phyloP scores from a whole-genome alignment of 768 basidiomycete genomes.

The Mycena rosella region DNA sequence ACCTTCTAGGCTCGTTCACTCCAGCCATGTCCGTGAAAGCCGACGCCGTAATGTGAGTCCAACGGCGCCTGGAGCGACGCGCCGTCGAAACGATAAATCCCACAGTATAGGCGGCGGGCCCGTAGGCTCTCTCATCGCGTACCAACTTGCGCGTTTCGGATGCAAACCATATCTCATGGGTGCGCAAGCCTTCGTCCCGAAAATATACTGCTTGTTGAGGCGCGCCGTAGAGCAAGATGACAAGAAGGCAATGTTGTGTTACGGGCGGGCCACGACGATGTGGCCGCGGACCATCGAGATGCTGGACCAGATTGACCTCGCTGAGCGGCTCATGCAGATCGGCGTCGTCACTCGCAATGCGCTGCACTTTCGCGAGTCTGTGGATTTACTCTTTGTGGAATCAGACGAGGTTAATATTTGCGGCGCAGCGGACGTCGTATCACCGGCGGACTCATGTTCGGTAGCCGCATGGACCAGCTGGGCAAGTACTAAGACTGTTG shows the following conservation, averaged over 20 bases:
- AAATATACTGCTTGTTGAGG: background rate
- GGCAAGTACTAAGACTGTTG: slow-evolving; percentile 9
- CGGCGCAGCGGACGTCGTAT: slow-evolving; percentile 32
- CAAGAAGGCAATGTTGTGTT: slow-evolving; percentile 32
- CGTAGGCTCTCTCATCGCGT: slow-evolving; percentile 36
- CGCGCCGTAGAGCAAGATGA: slow-evolving; percentile 32
- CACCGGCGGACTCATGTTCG: slow-evolving; percentile 37
- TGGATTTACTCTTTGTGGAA: background rate
- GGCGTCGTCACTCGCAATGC: slow-evolving; percentile 39
- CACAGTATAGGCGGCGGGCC: slow-evolving; percentile 38
- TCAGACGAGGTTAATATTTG: background rate
- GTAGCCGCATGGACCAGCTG: slow-evolving; percentile 39
- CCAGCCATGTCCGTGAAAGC: slow-evolving; percentile 7
- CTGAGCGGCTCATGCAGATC: slow-evolving; percentile 37
- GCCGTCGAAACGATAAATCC: background rate
- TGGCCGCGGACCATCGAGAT: slow-evolving; percentile 40
- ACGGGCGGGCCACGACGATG: slow-evolving; percentile 35
- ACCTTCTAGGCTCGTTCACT: no score
- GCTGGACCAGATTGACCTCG: slow-evolving; percentile 37
- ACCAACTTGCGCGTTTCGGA: slow-evolving; percentile 38
- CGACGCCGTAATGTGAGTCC: slow-evolving; percentile 29
- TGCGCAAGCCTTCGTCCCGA: background rate
- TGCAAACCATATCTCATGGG: slow-evolving; percentile 38
- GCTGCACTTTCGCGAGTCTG: slow-evolving; percentile 36
- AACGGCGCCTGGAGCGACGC: no score